A percentile compares a stretch with the other conserved stretches of the same genome.
These are phyloP conservation scores for Clarireedia homoeocarpa DNA, from an alignment of 2,329 filamentous ascomycete species.

Conservation along the genomic window DNA sequence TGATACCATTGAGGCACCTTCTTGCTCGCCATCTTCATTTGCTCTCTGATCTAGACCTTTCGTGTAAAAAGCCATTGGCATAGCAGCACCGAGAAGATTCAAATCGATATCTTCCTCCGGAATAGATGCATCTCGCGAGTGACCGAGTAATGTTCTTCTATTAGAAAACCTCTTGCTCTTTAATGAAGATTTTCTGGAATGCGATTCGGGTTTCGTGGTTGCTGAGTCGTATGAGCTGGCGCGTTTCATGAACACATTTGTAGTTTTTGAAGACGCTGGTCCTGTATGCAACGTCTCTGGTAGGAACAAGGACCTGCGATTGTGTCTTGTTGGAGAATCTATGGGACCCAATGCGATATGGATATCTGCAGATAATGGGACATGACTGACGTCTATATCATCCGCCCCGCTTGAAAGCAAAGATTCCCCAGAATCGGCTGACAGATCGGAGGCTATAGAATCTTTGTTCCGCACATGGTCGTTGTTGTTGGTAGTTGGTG, in stretches of 20 bases:
- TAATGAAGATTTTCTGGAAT: not conserved
- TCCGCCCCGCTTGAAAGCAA: slow-evolving; percentile 9
- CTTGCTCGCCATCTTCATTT: slow-evolving; percentile 16
- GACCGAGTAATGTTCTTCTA: slow-evolving; percentile 18
- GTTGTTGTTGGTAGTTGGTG: not conserved
- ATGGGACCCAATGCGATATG: not conserved
- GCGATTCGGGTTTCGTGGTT: not conserved
- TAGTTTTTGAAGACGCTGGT: slow-evolving; percentile 12
- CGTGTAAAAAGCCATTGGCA: slow-evolving; percentile 19
- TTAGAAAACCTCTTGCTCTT: slow-evolving; percentile 11
- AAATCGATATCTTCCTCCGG: slow-evolving; percentile 26
- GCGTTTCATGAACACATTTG: not conserved
- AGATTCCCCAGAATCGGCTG: not conserved
- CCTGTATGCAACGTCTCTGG: slow-evolving; percentile 19
- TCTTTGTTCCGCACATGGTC: not conserved
- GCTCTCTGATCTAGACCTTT: slow-evolving; percentile 17
- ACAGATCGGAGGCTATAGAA: not conserved
- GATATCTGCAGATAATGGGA: slow-evolving; percentile 12
- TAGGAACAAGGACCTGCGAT: slow-evolving; percentile 9
- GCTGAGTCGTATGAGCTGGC: not conserved
- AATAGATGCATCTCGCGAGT: slow-evolving; percentile 18
- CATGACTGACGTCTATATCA: slow-evolving; percentile 22
- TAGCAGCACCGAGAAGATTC: slow-evolving; percentile 21
- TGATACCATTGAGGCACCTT: slow-evolving; percentile 12
- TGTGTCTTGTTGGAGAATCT: slow-evolving; percentile 2